These are phyloP conservation scores for Rhizopus sp. DNA, from an alignment of 371 early-diverging fungal species.

Conservation along the genomic window DNA sequence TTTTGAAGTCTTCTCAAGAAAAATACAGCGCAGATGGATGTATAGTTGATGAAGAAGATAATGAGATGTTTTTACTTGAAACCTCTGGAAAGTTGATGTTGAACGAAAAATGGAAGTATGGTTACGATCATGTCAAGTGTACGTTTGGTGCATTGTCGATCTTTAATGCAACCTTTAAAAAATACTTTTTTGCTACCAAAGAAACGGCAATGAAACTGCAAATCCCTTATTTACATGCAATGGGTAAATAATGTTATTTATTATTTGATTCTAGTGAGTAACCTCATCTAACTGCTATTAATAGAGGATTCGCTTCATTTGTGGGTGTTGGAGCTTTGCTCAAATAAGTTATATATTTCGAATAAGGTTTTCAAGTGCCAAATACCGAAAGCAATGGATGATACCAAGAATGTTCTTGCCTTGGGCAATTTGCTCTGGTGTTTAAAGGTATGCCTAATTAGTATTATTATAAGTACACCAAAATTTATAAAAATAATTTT, in stretches of 20 bases:
- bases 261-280: conserved; percentile 7
- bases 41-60: conserved; percentile 9
- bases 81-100: conserved; percentile 10
- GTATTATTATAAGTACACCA: not conserved
- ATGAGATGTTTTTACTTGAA: conserved; percentile 11
- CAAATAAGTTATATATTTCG: conserved; percentile 9
- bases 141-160: conserved; percentile 10
- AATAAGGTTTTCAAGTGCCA: conserved; percentile 10
- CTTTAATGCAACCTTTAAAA: conserved; percentile 10
- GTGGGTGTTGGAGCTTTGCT: conserved; percentile 22
- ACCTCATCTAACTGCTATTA: not conserved
- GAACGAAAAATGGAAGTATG: conserved; percentile 12
- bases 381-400: conserved; percentile 5
- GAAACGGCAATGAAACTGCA: conserved; percentile 7
- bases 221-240: conserved; percentile 15
- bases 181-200: conserved; percentile 4
- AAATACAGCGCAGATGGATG: conserved; percentile 17
- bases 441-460: conserved; percentile 6
- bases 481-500: not conserved
- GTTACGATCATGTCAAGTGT: conserved; percentile 14
- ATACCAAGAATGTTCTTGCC: conserved; percentile 10
- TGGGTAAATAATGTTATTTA: conserved; percentile 15
- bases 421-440: conserved; percentile 14
- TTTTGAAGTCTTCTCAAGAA: conserved; percentile 13
- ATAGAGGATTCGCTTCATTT: conserved; percentile 17